A percentile compares a stretch with the other conserved stretches of the same genome.
phyloP scores from a whole-genome alignment of 805 yeast species.

The Candida succiphila region DNA sequence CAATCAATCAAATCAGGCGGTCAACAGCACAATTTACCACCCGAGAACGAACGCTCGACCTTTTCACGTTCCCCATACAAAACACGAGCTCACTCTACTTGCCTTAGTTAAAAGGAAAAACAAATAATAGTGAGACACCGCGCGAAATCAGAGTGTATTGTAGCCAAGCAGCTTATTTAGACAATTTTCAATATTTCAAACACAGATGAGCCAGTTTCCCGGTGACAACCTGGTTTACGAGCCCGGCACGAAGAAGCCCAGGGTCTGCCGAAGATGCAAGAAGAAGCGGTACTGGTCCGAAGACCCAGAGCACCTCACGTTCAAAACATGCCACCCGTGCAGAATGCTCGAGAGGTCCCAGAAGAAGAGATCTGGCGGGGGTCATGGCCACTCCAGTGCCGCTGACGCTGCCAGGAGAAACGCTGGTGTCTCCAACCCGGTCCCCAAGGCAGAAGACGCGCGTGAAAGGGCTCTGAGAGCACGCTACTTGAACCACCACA shows the following conservation, averaged over 20 bases:
- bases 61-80: too few species aligned
- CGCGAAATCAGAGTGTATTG: too few species aligned
- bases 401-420: too few species aligned
- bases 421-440: neutral
- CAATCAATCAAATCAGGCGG: too few species aligned
- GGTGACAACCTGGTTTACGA: constrained; percentile 1
- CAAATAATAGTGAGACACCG: too few species aligned
- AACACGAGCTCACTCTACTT: too few species aligned
- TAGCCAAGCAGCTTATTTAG: too few species aligned
- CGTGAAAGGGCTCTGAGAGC: neutral
- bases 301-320: constrained; percentile 45
- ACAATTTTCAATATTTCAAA: too few species aligned
- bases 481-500: too few species aligned
- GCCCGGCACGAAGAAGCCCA: constrained; percentile 11
- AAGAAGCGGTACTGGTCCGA: constrained; percentile 45
- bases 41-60: too few species aligned
- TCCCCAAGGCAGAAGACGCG: neutral
- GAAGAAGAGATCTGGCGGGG: neutral
- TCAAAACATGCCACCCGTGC: constrained; percentile 50
- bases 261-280: constrained; percentile 47
- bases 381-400: neutral
- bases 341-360: constrained; percentile 37
- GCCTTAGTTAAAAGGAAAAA: too few species aligned
- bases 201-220: neutral
- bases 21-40: too few species aligned